A percentile compares a stretch with the other conserved stretches of the same genome.
These are phyloP conservation scores for Blastocrithidia nonstop DNA, from an alignment of 208 protist genomes.

Conservation along the genomic window DNA sequence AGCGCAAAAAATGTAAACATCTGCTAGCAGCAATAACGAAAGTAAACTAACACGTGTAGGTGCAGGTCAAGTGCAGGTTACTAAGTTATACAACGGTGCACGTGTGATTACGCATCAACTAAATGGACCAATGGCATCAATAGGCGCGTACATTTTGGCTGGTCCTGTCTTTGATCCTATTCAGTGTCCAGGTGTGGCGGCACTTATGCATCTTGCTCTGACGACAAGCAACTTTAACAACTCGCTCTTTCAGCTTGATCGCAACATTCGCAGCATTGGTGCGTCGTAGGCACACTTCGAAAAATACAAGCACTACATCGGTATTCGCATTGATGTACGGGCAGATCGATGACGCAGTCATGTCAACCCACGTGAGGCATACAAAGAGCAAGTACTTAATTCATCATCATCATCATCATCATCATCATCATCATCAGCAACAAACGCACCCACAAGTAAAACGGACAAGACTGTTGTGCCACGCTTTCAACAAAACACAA, in stretches of 20 bases:
- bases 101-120: constrained; percentile 69
- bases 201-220: constrained; percentile 64
- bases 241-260: constrained; percentile 70
- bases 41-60: neutral
- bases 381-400: no score
- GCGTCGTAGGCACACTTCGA: constrained; percentile 60
- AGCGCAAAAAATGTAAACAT: neutral
- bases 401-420: no score
- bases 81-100: constrained; percentile 62
- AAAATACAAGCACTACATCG: constrained; percentile 74
- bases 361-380: no score
- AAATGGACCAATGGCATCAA: constrained; percentile 42
- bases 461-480: constrained; percentile 7
- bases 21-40: neutral
- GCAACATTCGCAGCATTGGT: constrained; percentile 60
- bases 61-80: constrained; percentile 34
- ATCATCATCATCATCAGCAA: neutral
- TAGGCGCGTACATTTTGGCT: constrained; percentile 72
- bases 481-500: constrained; percentile 5
- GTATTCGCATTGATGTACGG: constrained; percentile 51
- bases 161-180: constrained; percentile 70
- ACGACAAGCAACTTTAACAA: constrained; percentile 77
- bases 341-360: constrained; percentile 68
- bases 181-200: constrained; percentile 37
- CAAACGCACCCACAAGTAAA: constrained; percentile 4